Evolutionary conservation across 306 rosid genomes (phyloP).

Genomic region (Rosa chinensis): DNA sequence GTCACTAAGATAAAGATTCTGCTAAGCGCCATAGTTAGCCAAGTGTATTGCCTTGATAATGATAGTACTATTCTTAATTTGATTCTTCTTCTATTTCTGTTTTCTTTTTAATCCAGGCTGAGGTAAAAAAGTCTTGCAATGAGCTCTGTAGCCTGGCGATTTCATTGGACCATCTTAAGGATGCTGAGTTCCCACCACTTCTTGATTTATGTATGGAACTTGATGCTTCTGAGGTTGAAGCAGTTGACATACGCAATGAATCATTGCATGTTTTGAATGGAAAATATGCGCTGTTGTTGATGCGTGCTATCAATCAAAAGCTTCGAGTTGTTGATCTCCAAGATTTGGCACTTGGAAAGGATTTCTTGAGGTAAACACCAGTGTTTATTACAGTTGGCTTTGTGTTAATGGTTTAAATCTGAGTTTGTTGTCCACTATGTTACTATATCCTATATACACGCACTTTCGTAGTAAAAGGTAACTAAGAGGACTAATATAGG

Average conservation of each 20-base stretch:
- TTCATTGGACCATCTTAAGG: slow-evolving; percentile 60
- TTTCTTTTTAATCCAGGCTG: slow-evolving; percentile 48
- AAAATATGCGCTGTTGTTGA: slow-evolving; percentile 62
- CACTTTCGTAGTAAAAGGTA: background rate
- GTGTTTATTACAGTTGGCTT: slow-evolving; percentile 32
- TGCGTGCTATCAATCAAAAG: slow-evolving; percentile 66
- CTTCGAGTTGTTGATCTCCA: slow-evolving; percentile 76
- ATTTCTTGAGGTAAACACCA: slow-evolving; percentile 61
- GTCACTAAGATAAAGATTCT: background rate
- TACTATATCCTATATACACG: background rate
- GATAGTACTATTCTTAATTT: slow-evolving; percentile 11
- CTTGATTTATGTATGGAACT: slow-evolving; percentile 57
- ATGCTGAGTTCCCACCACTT: slow-evolving; percentile 65
- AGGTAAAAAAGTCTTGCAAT: slow-evolving; percentile 41
- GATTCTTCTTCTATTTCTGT: slow-evolving; percentile 4
- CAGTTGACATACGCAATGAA: slow-evolving; percentile 59
- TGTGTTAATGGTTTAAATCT: slow-evolving; percentile 12
- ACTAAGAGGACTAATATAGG: background rate
- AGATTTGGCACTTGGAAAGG: slow-evolving; percentile 60
- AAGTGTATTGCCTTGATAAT: background rate
- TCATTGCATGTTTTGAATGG: slow-evolving; percentile 54
- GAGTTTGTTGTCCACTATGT: background rate
- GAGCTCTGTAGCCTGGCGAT: slow-evolving; percentile 61
- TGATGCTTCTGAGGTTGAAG: slow-evolving; percentile 61
- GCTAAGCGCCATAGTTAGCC: background rate